phyloP scores from a whole-genome alignment of 768 basidiomycete genomes.

The Mycena venus region DNA sequence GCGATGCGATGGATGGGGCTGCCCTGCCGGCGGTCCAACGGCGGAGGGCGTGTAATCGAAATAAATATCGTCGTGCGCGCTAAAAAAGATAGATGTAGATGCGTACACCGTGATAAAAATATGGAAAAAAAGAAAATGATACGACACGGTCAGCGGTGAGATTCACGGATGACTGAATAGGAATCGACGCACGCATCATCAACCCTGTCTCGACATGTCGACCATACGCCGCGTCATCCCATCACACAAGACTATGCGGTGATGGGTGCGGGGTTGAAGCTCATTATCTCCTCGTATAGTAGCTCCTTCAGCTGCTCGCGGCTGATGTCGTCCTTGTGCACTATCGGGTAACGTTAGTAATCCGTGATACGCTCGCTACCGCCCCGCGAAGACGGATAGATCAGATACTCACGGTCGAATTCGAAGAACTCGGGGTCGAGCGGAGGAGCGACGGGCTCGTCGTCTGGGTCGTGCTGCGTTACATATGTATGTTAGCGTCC shows the following conservation, averaged over 20 bases:
- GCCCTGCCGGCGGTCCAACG: background rate
- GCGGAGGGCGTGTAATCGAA: slow-evolving; percentile 3
- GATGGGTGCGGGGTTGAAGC: background rate
- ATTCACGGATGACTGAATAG: background rate
- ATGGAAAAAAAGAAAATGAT: too few relatives aligned
- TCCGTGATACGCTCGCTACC: background rate
- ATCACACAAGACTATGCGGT: background rate
- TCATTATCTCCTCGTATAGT: slow-evolving; percentile 81
- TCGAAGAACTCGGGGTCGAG: slow-evolving; percentile 97
- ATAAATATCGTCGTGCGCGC: slow-evolving; percentile 18
- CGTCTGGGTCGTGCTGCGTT: slow-evolving; percentile 85
- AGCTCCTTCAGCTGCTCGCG: slow-evolving; percentile 96
- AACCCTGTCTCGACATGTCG: background rate
- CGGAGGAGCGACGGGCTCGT: slow-evolving; percentile 96
- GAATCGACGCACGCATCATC: background rate
- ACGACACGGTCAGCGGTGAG: background rate
- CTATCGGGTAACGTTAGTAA: slow-evolving; percentile 50
- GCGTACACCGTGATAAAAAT: background rate
- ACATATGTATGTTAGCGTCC: background rate
- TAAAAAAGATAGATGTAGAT: background rate
- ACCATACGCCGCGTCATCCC: background rate
- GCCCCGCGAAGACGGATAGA: background rate
- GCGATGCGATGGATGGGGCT: background rate
- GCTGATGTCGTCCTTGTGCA: slow-evolving; percentile 96
- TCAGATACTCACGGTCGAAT: slow-evolving; percentile 82